Conservation (phyloP, 495 filamentous ascomycete species). For the Cryomyces minteri region DNA sequence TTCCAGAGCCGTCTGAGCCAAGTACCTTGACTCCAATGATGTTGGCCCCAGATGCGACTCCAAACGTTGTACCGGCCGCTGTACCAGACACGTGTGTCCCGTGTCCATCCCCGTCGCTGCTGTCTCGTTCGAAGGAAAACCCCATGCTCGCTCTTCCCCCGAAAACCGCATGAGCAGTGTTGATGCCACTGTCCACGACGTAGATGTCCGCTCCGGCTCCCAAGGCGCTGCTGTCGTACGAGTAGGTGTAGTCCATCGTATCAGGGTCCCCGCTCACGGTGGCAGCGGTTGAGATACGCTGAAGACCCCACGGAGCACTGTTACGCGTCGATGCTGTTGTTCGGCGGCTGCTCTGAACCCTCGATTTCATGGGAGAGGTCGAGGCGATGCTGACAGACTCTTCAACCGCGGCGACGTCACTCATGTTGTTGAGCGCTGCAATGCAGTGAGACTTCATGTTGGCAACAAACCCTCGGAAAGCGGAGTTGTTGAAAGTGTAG, state of each 20-base stretch:
- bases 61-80: constrained; percentile 17
- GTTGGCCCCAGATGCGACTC: constrained; percentile 22
- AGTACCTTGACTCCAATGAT: constrained; percentile 25
- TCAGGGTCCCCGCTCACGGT: constrained; percentile 9
- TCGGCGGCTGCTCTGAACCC: background rate
- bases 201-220: constrained; percentile 32
- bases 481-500: constrained; percentile 25
- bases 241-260: constrained; percentile 22
- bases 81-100: constrained; percentile 27
- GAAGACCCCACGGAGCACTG: constrained; percentile 28
- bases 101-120: constrained; percentile 25
- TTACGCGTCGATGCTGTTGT: constrained; percentile 3
- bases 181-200: constrained; percentile 30
- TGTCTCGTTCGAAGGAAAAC: constrained; percentile 17
- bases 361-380: background rate
- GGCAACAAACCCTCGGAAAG: constrained; percentile 27
- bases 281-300: constrained; percentile 24
- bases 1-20: constrained; percentile 17
- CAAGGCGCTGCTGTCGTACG: constrained; percentile 18
- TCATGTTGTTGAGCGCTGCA: constrained; percentile 19
- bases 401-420: constrained; percentile 22
- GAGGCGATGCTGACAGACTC: constrained; percentile 7
- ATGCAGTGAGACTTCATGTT: constrained; percentile 20
- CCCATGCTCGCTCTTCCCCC: constrained; percentile 23
- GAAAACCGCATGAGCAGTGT: constrained; percentile 25